phyloP scores from a whole-genome alignment of 2,329 filamentous ascomycete species.

The Fusarium verticillioides region DNA sequence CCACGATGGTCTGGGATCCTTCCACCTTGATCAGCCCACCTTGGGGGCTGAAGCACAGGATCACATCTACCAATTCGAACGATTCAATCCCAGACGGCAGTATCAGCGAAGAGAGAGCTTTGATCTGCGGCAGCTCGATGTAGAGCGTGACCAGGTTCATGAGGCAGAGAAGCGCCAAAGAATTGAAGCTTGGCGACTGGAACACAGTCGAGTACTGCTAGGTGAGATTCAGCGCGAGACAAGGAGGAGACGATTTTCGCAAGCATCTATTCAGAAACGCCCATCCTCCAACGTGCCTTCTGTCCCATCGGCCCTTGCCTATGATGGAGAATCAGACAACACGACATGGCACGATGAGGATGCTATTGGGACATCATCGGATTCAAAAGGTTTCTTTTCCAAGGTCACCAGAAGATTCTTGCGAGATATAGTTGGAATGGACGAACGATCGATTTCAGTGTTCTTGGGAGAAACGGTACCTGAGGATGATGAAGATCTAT shows the following conservation, averaged over 20 bases:
- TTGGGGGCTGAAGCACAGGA: conserved; percentile 74
- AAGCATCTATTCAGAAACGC: conserved; percentile 56
- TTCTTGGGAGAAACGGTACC: conserved; percentile 86
- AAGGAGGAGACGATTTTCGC: conserved; percentile 71
- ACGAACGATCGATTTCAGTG: conserved; percentile 84
- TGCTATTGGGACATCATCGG: conserved; percentile 55
- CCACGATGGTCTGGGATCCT: conserved; percentile 92
- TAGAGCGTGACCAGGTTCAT: conserved; percentile 65
- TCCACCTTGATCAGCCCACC: conserved; percentile 71
- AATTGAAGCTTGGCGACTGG: conserved; percentile 91
- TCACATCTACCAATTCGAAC: conserved; percentile 89
- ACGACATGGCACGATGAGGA: conserved; percentile 66
- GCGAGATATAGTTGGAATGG: conserved; percentile 88
- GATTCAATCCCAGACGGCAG: conserved; percentile 78
- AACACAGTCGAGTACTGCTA: conserved; percentile 86
- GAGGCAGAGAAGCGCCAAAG: conserved; percentile 81
- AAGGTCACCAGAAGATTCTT: conserved; percentile 88
- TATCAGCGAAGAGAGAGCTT: conserved; percentile 64
- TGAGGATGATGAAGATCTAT: conserved; percentile 58
- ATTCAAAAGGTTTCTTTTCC: conserved; percentile 78
- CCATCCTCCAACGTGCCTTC: conserved; percentile 45
- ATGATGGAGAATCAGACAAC: conserved; percentile 52
- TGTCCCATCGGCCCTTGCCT: conserved; percentile 40
- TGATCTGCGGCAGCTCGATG: conserved; percentile 61
- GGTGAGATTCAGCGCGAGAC: conserved; percentile 93